Evolutionary conservation across 129 eudicot species (phyloP), one percentile per base, ranked within the genome.

Genomic region (Arctium minus): DNA sequence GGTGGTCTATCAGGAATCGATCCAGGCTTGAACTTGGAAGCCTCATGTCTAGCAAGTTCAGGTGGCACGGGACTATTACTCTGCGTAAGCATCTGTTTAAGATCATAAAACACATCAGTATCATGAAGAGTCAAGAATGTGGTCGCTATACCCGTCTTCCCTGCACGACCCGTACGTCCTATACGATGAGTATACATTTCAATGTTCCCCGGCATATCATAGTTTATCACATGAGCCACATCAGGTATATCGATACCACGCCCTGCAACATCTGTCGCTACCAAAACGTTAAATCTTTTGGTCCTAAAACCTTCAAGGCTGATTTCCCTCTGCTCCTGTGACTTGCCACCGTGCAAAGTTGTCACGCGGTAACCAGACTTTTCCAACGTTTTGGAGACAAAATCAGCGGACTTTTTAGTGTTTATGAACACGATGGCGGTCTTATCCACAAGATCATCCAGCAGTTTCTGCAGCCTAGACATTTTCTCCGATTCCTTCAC

Each of bases 191-290:
- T 89, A 80, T 89, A 89, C 87, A 80, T 83, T 67, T 89, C 93
- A 70, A 89, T 89, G 22, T 87, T 90, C 3, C 86, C 85, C 7
- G 91, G 93, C 93, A 90, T 90, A 80, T 90, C 93, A 71, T 82
- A 87, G 81, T 90, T 90, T 69, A 87, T 87, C 50, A 90, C 93
- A 83, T 90, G 89, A 37, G 93, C 91, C 56, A 90, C 91, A 74
- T 87, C 93, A 11, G 90, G 91, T 64, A 89, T 89, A 79, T 89
- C 92, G 70, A 89, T 89, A 8, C 90, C 92, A 87, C 92, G 89
- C 17, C 92, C 92, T 0, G 92, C 92, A 36, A 89, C 90, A 67
- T 89, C 92, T 1, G 92, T 87, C 1, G 92, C 90, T 60, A 89
- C 92, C 44, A 89, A 70, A 12, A 89, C 91, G 75, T 89, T 89